Conservation (phyloP, 352 stramenopile genomes). For the Phytophthora foliorum region DNA sequence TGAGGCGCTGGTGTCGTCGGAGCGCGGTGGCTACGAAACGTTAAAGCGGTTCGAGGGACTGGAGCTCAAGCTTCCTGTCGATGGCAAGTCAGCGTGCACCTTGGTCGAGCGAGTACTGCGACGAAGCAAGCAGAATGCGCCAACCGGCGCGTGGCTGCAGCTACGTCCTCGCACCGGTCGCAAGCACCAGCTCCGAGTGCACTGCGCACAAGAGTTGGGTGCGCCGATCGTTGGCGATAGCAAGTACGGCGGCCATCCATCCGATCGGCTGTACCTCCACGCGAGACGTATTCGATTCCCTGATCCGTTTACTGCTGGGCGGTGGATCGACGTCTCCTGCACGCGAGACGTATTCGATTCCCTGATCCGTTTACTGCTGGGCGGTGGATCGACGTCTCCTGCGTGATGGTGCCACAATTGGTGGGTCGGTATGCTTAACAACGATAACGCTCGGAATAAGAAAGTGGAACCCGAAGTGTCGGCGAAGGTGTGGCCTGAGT, state of each 20-base stretch:
- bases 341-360: conserved; percentile 62
- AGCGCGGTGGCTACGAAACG: conserved; percentile 2
- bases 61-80: conserved; percentile 46
- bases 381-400: conserved; percentile 43
- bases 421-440: no score
- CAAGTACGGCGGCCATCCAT: conserved; percentile 43
- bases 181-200: conserved; percentile 76
- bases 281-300: conserved; percentile 58
- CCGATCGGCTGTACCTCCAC: conserved; percentile 64
- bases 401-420: no score
- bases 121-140: conserved; percentile 6
- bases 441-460: background rate
- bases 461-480: background rate
- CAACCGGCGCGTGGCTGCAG: conserved; percentile 50
- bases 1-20: conserved; percentile 51
- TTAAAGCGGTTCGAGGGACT: conserved; percentile 36
- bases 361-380: conserved; percentile 46
- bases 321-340: conserved; percentile 56
- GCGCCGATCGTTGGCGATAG: conserved; percentile 67
- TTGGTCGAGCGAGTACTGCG: conserved; percentile 39
- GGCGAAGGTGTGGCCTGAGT: background rate
- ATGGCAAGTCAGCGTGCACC: conserved; percentile 58
- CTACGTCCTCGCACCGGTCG: conserved; percentile 55
- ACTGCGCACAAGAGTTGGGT: conserved; percentile 53
- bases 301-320: conserved; percentile 43